Conservation (phyloP, 2,329 filamentous ascomycete genomes). For the Biscogniauxia sp. region DNA sequence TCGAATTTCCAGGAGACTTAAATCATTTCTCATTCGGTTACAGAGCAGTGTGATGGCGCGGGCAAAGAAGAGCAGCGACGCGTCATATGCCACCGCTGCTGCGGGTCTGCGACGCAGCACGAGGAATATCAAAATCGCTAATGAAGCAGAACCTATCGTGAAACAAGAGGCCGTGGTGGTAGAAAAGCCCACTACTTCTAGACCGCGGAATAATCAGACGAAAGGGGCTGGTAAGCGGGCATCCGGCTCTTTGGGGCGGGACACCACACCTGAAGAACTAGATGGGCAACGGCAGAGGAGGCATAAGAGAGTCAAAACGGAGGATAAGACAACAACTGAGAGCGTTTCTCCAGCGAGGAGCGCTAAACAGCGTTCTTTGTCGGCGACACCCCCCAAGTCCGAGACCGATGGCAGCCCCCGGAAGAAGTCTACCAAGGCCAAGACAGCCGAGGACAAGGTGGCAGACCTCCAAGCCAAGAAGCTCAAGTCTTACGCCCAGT, state of each 20-base stretch:
- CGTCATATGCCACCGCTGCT: neutral
- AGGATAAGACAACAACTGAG: conserved; percentile 2
- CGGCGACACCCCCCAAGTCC: conserved; percentile 1
- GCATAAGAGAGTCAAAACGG: conserved; percentile 10
- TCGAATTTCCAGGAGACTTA: neutral
- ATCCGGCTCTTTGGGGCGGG: neutral
- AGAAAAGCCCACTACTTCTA: neutral
- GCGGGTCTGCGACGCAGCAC: conserved; percentile 20
- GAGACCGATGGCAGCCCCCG: conserved; percentile 1
- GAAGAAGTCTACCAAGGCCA: conserved; percentile 3
- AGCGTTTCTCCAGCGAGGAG: conserved; percentile 1
- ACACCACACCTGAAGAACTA: neutral
- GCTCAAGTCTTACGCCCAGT: conserved; percentile 41
- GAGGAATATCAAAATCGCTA: conserved; percentile 9
- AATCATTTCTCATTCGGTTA: neutral
- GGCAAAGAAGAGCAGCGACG: neutral
- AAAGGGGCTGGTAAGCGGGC: neutral
- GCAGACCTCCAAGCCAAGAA: conserved; percentile 40
- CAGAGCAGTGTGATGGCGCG: conserved; percentile 3
- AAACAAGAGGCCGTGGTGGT: neutral
- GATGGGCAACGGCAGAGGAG: neutral
- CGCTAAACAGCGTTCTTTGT: conserved; percentile 3
- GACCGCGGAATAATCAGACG: neutral
- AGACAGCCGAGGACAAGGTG: conserved; percentile 15
- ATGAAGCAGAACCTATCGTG: neutral